Percentiles rank a stretch among this genome's conserved stretches.
phyloP scores from a whole-genome alignment of 2,329 filamentous ascomycete species.

The Shiraia bambusicola region DNA sequence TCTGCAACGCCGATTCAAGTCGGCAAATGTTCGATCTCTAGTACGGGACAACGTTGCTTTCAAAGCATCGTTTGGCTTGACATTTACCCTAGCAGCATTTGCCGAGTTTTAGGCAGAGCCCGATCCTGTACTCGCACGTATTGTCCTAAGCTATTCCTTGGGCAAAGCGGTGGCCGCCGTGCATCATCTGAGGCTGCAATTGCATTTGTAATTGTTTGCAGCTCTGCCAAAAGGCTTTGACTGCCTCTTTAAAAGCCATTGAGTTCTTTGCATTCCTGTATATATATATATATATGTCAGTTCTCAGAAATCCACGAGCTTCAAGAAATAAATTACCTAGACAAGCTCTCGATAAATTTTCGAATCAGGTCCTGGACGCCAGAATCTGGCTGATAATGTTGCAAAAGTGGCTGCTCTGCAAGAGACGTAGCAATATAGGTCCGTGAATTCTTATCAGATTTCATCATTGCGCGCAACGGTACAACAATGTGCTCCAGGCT shows the following conservation, averaged over 20 bases:
- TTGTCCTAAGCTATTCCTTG: constrained; percentile 8
- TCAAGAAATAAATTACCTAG: constrained; percentile 23
- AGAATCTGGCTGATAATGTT: constrained; percentile 31
- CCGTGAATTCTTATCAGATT: constrained; percentile 34
- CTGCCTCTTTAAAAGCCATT: constrained; percentile 37
- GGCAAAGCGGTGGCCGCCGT: constrained; percentile 29
- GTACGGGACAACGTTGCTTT: constrained; percentile 63
- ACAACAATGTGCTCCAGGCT: constrained; percentile 37
- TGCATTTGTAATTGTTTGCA: constrained; percentile 43
- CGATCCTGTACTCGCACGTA: constrained; percentile 2
- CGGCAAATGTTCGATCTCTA: constrained; percentile 53
- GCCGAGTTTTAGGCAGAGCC: constrained; percentile 49
- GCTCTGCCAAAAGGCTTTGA: constrained; percentile 40
- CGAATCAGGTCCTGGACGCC: constrained; percentile 32
- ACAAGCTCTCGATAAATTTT: constrained; percentile 39
- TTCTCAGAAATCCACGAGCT: neutral
- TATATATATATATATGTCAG: constrained; percentile 33
- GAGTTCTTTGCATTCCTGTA: constrained; percentile 39
- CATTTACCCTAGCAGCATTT: constrained; percentile 72
- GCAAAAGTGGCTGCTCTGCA: constrained; percentile 31
- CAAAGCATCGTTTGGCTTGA: constrained; percentile 69
- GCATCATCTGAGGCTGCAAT: constrained; percentile 33
- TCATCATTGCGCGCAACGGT: constrained; percentile 37
- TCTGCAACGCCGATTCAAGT: constrained; percentile 54
- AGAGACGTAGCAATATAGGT: constrained; percentile 35